phyloP scores from a whole-genome alignment of 1,284 basidiomycete species.

The Erythrobasidium hasegawianum region DNA sequence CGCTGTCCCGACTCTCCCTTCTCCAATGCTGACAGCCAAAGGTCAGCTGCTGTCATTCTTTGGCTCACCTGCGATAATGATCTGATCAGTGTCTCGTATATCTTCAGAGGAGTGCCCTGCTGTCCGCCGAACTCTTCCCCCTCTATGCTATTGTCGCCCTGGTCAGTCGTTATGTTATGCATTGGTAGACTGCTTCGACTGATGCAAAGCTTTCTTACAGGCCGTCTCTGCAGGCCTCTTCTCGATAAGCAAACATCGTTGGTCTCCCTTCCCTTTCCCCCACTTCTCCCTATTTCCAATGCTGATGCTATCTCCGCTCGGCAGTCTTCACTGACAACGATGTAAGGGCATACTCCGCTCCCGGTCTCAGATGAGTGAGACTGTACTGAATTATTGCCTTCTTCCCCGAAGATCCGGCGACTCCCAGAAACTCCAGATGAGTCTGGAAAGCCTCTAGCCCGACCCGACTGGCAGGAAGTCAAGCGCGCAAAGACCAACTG shows the following conservation, averaged over 20 bases:
- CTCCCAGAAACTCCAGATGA: constrained; percentile 28
- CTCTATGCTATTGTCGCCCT: constrained; percentile 22
- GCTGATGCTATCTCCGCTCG: neutral
- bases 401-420: constrained; percentile 23
- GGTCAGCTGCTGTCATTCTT: no score
- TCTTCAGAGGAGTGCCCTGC: constrained; percentile 9
- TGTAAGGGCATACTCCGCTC: constrained; percentile 7
- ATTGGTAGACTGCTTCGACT: no score
- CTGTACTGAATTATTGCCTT: no score
- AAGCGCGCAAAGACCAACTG: neutral
- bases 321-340: constrained; percentile 31
- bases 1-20: no score
- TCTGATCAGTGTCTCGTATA: no score
- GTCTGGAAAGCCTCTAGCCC: neutral
- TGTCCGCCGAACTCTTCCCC: constrained; percentile 18
- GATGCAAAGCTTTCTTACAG: no score
- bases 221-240: constrained; percentile 18
- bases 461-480: constrained; percentile 1
- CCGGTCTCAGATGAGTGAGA: no score
- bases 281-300: neutral
- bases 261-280: neutral
- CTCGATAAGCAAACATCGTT: constrained; percentile 15
- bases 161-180: no score
- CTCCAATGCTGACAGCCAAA: no score
- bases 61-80: no score